Base-by-base conservation (phyloP, 2,329 filamentous ascomycete genomes). In the Beauveria brongniartii region DNA sequence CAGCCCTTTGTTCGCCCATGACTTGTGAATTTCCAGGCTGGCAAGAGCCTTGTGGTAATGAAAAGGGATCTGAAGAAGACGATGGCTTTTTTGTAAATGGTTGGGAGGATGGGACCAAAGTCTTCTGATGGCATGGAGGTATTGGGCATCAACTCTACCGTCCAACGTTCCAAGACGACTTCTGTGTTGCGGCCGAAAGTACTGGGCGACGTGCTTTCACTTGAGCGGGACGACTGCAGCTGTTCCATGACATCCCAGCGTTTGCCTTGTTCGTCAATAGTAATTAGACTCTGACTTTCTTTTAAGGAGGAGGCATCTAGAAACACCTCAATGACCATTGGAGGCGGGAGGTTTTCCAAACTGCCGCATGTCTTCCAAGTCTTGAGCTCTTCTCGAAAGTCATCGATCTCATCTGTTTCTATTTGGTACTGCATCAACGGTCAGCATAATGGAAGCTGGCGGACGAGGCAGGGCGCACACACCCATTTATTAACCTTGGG, bases 81-180 rank as follows among this genome's bases (percentile, higher is more conserved):
- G 65, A 99, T 96, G 68, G 90, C 91, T 76, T 96, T 94, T 77
- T 99, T 99, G 81, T 99, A 99, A 62, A 96, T 87, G 57, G 91
- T 93, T 16, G 94, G 92, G 56, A 97, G 78, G 37, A 77, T 79
- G 12, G 78, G 78, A 8, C 82, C 83, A 70, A 87, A 90, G 70
- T 83, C 84, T 53, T 83, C 79, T 18, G 65, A 80, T 71, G 71
- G 78, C 71, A 61, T 79, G 84, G 83, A 64, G 55, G 65, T 66
- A 18, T 67, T 69, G 41, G 69, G 66, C 70, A 90, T 90, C 61
- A 97, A 80, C 70, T 94, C 88, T 65, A 99, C 83, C 61, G 82
- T 88, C 94, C 94, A 99, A 67, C 93, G 84, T 76, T 99, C 94
- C 64, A 99, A 78, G 57, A 97, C 81, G 61, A 99, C 84, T 71